These are phyloP conservation scores for Fibroporia radiculosa DNA, from an alignment of 768 basidiomycete species.

Conservation along the genomic window DNA sequence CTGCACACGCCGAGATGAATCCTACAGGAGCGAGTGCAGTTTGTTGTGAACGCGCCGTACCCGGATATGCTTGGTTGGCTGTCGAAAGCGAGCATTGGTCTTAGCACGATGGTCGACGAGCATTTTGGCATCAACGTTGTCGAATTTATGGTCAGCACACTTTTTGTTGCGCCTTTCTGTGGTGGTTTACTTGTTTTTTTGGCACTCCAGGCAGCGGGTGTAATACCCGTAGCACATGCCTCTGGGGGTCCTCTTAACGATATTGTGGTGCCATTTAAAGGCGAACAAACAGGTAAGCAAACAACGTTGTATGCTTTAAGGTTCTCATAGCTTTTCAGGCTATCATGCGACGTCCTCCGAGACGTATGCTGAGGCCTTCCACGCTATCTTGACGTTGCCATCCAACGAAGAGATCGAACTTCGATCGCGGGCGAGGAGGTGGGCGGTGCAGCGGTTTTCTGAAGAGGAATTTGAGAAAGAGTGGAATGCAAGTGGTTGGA, in stretches of 20 bases:
- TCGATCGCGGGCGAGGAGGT: slow-evolving; percentile 57
- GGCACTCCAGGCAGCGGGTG: slow-evolving; percentile 71
- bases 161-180: slow-evolving; percentile 7
- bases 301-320: background rate
- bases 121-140: slow-evolving; percentile 98
- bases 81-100: slow-evolving; percentile 67
- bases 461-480: slow-evolving; percentile 70
- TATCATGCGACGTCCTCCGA: slow-evolving; percentile 68
- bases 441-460: slow-evolving; percentile 70
- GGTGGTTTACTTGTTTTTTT: background rate
- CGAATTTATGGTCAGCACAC: slow-evolving; percentile 79
- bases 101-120: slow-evolving; percentile 97
- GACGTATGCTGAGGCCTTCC: slow-evolving; percentile 61
- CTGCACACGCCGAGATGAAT: background rate
- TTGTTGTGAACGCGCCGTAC: slow-evolving; percentile 81
- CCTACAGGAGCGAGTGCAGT: slow-evolving; percentile 57
- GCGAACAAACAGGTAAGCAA: slow-evolving; percentile 54
- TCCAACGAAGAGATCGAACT: slow-evolving; percentile 49
- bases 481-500: slow-evolving; percentile 65
- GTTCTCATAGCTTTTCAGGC: slow-evolving; percentile 35
- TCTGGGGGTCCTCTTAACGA: slow-evolving; percentile 90
- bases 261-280: slow-evolving; percentile 77
- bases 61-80: slow-evolving; percentile 63
- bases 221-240: slow-evolving; percentile 86
- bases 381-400: slow-evolving; percentile 53